phyloP scores from a whole-genome alignment of 495 filamentous ascomycete species.

The Aspergillus olivimuriae region DNA sequence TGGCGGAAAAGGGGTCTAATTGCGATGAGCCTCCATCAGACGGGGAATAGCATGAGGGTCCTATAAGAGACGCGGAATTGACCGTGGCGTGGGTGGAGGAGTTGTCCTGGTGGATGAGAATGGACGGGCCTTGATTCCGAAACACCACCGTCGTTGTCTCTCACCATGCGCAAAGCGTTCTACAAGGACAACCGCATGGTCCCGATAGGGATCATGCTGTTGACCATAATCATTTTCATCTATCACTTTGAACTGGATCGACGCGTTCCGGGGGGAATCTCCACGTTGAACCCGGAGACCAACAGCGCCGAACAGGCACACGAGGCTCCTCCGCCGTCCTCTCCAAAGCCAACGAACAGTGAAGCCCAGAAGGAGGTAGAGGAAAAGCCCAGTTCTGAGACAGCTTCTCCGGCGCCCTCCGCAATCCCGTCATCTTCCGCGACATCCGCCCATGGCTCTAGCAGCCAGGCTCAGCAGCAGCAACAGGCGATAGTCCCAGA shows the following conservation, averaged over 20 bases:
- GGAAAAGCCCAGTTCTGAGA: no score
- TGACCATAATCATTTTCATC: conserved; percentile 18
- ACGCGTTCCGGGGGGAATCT: conserved; percentile 4
- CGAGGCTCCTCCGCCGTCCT: no score
- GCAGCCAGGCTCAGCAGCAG: conserved; percentile 30
- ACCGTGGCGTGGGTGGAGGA: no score
- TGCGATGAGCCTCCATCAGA: not conserved
- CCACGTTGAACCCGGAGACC: not conserved
- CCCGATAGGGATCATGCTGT: conserved; percentile 23
- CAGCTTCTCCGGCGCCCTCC: no score
- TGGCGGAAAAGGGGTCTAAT: not conserved
- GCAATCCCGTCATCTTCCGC: no score
- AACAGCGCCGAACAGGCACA: no score
- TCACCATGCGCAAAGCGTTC: conserved; percentile 14
- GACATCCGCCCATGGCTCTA: not conserved
- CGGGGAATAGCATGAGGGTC: not conserved
- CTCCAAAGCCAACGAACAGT: no score
- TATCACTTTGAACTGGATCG: conserved; percentile 21
- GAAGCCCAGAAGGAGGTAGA: no score
- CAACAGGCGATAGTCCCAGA: conserved; percentile 23
- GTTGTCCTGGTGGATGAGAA: no score
- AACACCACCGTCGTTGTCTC: not conserved
- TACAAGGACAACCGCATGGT: conserved; percentile 23
- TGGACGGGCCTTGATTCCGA: not conserved
- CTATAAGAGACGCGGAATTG: no score